Conservation (phyloP, 2,329 filamentous ascomycete genomes). For the Shiraia sp. region DNA sequence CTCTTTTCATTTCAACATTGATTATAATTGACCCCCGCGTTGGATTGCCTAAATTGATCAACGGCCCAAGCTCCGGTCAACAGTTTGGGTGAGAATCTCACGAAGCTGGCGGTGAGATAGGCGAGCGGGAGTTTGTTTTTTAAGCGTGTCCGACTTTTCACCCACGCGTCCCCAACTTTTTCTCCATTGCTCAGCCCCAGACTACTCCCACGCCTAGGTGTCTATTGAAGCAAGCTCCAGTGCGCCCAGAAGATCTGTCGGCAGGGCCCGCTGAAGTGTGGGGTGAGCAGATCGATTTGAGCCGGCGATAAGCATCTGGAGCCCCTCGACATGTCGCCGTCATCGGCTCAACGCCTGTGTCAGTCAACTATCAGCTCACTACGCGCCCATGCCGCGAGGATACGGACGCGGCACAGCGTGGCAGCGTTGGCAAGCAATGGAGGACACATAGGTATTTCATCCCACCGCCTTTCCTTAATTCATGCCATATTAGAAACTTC, state of each 20-base stretch:
- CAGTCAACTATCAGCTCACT: slow-evolving; percentile 21
- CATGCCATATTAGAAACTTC: slow-evolving; percentile 1
- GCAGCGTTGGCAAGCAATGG: slow-evolving; percentile 9
- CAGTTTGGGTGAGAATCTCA: slow-evolving; percentile 5
- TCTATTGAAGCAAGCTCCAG: not conserved
- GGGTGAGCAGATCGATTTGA: slow-evolving; percentile 22
- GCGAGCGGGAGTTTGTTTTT: slow-evolving; percentile 6
- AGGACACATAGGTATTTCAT: slow-evolving; percentile 33
- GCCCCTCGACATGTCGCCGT: slow-evolving; percentile 36
- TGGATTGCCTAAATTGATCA: slow-evolving; percentile 8
- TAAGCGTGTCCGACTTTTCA: not conserved
- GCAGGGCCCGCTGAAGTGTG: slow-evolving; percentile 23
- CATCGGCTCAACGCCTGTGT: slow-evolving; percentile 29
- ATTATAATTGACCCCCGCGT: slow-evolving; percentile 8
- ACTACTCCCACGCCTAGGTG: slow-evolving; percentile 10
- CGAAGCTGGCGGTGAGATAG: slow-evolving; percentile 16
- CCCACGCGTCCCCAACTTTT: slow-evolving; percentile 10
- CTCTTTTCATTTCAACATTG: no score
- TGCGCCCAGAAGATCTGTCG: slow-evolving; percentile 7
- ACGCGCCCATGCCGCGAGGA: slow-evolving; percentile 17
- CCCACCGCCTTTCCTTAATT: slow-evolving; percentile 12
- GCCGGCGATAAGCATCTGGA: slow-evolving; percentile 31
- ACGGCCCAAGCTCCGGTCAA: slow-evolving; percentile 14
- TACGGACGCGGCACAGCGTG: slow-evolving; percentile 1
- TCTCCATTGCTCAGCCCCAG: not conserved